Evolutionary conservation across 129 eudicot species (phyloP), one percentile per base, ranked within the genome.

Genomic region (Glebionis coronaria): DNA sequence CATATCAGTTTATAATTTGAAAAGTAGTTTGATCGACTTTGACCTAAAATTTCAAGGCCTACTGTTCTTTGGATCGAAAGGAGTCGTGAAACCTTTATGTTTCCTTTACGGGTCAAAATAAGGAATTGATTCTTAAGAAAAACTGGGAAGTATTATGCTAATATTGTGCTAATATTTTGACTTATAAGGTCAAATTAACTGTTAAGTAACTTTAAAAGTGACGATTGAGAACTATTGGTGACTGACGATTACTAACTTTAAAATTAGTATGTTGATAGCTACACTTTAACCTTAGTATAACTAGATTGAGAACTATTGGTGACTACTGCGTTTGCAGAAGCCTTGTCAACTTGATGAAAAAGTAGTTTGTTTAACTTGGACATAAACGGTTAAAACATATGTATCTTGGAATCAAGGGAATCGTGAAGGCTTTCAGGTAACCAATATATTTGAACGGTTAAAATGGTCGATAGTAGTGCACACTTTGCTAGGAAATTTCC

Each of bases 401-500:
- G 40, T 35, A 5, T 35, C 40, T 35, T 35, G 40, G 9, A 35
- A 35, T 35, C 40, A 35, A 6, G 40, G 9, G 40, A 35, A 35
- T 35, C 40, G 6, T 35, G 40, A 35, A 35, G 40, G 40, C 40
- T 35, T 35, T 35, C 40, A n/a, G n/a, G n/a, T n/a, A n/a, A n/a
- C n/a, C n/a, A n/a, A n/a, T n/a, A n/a, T n/a, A n/a, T n/a, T n/a
- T n/a, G n/a, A n/a, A n/a, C n/a, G n/a, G n/a, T n/a, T n/a, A n/a
- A 82, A n/a, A 93, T 88, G 98, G 86, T 93, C 19, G 86, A 93
- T 71, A 93, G 98, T 71, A 83, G 97, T 35, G 91, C 95, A 0
- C 82, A 87, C 0, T 93, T 93, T 62, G 97, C 98, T 53, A 68
- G 98, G 13, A 93, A 93, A 62, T 93, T 93, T 61, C 88, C 81